Base-by-base conservation (phyloP, 106 monocot genomes). In the Chionographis japonica region DNA sequence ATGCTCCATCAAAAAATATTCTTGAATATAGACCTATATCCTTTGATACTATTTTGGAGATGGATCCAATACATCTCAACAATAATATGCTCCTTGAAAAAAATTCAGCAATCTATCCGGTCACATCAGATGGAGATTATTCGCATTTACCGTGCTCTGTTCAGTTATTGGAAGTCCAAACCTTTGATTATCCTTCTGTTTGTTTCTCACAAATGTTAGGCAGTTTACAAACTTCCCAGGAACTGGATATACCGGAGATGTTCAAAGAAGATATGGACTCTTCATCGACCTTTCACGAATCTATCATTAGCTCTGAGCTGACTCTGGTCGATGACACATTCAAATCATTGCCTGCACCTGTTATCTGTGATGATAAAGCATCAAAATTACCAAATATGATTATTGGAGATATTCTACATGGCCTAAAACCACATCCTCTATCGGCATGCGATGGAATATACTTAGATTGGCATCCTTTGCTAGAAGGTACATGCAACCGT, bases 401-500 rank as follows among this genome's bases (percentile, higher is more conserved):
- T 66, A 27, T 87, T 67, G 69, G 67, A 56, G 71, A 82, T 63
- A 40, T 85, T 61, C 70, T 97, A 40, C 54, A 54, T 74, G 18
- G 62, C 52, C 61, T 84, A 17, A 82, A 81, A 75, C 79, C 86
- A 46, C 76, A 82, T 65, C 54, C 84, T 57, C 64, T 81, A 37
- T 83, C 95, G 52, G 86, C 82, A 37, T 68, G 76, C 69, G 95
- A 97, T 79, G 84, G 75, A 52, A 77, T 97, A 74, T 97, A 89
- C 66, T 75, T 97, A 74, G 95, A 97, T 78, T 97, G 95, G 95
- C 95, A 97, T 86, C 89, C 69, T 38, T 78, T 85, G 69, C 50
- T 80, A 27, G 82, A 92, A 76, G 86, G 70, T 5, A 43, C 61
- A 53, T 97, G 92, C 80, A 83, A 84, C 70, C 77, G 52, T 62